These are phyloP conservation scores for Clavaria fumosa DNA, from an alignment of 768 basidiomycete genomes.

Conservation along the genomic window DNA sequence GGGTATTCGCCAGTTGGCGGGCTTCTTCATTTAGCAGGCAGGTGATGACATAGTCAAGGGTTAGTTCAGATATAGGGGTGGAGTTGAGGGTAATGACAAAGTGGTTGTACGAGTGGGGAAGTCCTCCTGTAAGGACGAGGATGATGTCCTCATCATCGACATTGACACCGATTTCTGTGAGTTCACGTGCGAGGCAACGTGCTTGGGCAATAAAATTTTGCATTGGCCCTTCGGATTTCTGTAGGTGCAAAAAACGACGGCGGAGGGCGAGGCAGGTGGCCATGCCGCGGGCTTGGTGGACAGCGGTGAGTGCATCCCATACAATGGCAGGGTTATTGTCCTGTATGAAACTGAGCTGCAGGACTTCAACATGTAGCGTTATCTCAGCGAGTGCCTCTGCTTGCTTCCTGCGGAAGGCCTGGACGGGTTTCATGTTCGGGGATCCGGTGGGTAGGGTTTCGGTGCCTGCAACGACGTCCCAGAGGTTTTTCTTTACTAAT, in stretches of 20 bases:
- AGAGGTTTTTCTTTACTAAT: too few species aligned
- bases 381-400: too few species aligned
- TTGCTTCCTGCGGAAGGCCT: too few species aligned
- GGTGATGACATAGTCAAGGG: conserved; percentile 10
- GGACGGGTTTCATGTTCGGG: too few species aligned
- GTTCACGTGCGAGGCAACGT: conserved; percentile 8
- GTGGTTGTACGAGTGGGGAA: conserved; percentile 7
- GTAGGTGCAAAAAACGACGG: conserved; percentile 12
- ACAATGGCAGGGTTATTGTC: conserved; percentile 11
- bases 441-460: too few species aligned
- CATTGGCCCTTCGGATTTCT: conserved; percentile 13
- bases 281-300: conserved; percentile 18
- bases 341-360: conserved; percentile 12
- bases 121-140: conserved; percentile 14
- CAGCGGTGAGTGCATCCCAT: conserved; percentile 12
- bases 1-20: conserved; percentile 5
- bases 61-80: conserved; percentile 8
- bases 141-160: conserved; percentile 16
- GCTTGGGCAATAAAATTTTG: conserved; percentile 16
- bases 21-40: conserved; percentile 11
- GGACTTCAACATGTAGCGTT: too few species aligned
- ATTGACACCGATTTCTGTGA: conserved; percentile 11
- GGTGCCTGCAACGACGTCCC: too few species aligned
- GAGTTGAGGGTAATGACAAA: conserved; percentile 11
- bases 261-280: conserved; percentile 12